phyloP scores from a whole-genome alignment of 352 stramenopile genomes.

The Globisporangium cystogenes region DNA sequence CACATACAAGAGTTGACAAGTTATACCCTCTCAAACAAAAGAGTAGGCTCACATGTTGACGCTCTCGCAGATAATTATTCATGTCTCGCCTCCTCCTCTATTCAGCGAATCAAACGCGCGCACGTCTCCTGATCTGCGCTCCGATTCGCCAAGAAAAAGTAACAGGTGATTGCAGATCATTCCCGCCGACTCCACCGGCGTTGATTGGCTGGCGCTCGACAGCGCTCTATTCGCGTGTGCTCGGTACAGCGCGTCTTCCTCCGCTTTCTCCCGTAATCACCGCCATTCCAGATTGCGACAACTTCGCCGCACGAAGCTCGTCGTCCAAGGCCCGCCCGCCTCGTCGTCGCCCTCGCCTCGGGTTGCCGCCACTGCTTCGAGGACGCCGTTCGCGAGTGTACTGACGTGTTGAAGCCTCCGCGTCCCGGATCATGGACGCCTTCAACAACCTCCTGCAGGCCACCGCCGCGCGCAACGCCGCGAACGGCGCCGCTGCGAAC shows the following conservation, averaged over 20 bases:
- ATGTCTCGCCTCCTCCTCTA: neutral
- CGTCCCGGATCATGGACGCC: constrained; percentile 37
- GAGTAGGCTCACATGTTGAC: neutral
- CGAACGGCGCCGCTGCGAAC: constrained; percentile 8
- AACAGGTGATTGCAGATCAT: neutral
- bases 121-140: neutral
- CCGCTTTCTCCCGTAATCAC: constrained; percentile 10
- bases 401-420: neutral
- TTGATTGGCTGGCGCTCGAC: neutral
- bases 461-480: constrained; percentile 41
- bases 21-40: neutral
- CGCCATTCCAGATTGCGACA: constrained; percentile 12
- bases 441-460: constrained; percentile 79
- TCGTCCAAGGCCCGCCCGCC: no score
- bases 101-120: neutral
- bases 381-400: no score
- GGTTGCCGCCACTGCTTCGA: no score
- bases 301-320: constrained; percentile 1
- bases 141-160: neutral
- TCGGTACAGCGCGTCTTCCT: neutral
- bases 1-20: neutral
- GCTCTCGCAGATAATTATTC: neutral
- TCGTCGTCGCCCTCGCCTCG: no score
- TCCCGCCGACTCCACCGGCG: neutral
- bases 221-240: neutral